A percentile compares a stretch with the other conserved stretches of the same genome.
Evolutionary conservation across 352 stramenopile genomes (phyloP).

Genomic region (Globisporangium camurandrum): DNA sequence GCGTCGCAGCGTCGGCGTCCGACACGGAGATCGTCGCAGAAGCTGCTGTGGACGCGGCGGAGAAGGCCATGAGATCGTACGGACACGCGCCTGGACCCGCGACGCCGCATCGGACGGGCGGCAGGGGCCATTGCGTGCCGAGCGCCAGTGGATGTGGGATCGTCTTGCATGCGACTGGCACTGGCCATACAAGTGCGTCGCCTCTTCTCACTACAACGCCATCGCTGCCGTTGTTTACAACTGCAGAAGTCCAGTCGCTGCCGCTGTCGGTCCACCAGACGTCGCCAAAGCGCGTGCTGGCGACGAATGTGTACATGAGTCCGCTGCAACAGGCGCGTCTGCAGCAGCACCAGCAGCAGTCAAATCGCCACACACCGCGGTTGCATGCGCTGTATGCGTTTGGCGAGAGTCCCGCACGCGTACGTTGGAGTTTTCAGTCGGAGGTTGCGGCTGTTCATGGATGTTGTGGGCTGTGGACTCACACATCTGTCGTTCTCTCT

Average conservation of each 20-base stretch:
- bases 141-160: too few relatives aligned
- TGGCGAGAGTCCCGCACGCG: conserved; percentile 73
- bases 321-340: conserved; percentile 70
- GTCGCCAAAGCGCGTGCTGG: conserved; percentile 71
- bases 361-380: conserved; percentile 60
- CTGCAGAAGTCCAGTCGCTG: conserved; percentile 67
- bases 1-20: conserved; percentile 44
- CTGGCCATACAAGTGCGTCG: conserved; percentile 10
- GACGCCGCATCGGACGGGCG: conserved; percentile 36
- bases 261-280: conserved; percentile 69
- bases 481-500: neutral
- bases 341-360: conserved; percentile 23
- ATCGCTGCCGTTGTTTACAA: conserved; percentile 53
- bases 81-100: conserved; percentile 14
- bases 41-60: conserved; percentile 57
- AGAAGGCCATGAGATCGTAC: conserved; percentile 52
- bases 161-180: neutral
- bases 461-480: neutral
- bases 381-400: conserved; percentile 83
- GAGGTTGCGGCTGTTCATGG: neutral
- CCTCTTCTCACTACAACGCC: conserved; percentile 41
- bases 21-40: conserved; percentile 78
- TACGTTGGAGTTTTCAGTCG: conserved; percentile 27
- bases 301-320: conserved; percentile 84
- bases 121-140: too few relatives aligned